phyloP scores from a whole-genome alignment of 208 protist species.

The Leishmania arabica region DNA sequence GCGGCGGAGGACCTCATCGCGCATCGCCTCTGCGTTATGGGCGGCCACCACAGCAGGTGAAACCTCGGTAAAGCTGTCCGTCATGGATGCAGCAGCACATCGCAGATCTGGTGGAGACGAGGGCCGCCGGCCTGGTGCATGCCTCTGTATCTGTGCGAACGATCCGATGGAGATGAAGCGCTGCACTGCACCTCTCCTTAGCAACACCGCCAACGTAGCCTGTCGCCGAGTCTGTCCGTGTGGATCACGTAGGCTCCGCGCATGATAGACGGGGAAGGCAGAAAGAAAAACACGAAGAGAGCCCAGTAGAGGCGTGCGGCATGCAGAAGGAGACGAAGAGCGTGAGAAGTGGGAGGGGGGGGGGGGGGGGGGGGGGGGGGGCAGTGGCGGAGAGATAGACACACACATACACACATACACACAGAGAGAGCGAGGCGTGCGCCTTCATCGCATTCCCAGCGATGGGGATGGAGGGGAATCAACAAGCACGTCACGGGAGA shows the following conservation, averaged over 20 bases:
- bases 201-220: background rate
- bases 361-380: background rate
- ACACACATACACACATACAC: background rate
- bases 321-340: background rate
- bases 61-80: conserved; percentile 21
- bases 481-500: background rate
- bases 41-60: conserved; percentile 10
- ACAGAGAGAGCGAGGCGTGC: background rate
- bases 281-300: background rate
- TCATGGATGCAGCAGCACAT: conserved; percentile 9
- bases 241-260: background rate
- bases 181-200: background rate
- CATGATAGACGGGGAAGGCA: background rate
- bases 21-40: conserved; percentile 26
- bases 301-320: background rate
- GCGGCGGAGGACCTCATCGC: conserved; percentile 55
- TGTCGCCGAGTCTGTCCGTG: background rate
- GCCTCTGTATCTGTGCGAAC: conserved; percentile 1
- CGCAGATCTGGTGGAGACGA: background rate
- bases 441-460: background rate
- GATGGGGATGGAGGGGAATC: background rate
- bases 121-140: background rate
- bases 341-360: background rate
- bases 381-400: background rate
- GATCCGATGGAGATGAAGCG: background rate